Evolutionary conservation across 805 yeast genomes (phyloP).

Genomic region (Ogataea trehaloabstinens): DNA sequence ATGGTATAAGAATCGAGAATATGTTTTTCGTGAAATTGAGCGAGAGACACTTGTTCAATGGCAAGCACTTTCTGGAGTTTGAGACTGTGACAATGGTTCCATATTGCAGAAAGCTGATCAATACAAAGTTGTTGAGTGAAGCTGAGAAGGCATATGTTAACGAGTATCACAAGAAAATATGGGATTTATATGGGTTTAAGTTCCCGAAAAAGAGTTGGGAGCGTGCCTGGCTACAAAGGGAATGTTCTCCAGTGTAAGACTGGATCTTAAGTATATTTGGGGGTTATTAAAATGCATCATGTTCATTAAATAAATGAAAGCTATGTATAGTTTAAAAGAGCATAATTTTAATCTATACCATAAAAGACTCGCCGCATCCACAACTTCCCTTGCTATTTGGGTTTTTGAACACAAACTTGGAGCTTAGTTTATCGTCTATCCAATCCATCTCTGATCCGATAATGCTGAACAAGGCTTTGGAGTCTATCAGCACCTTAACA

Average conservation of each 20-base stretch:
- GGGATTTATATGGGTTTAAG: conserved; percentile 41
- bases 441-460: conserved; percentile 99
- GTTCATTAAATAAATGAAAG: conserved; percentile 3
- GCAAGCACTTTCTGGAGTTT: conserved; percentile 46
- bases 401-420: conserved; percentile 87
- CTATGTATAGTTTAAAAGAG: not conserved
- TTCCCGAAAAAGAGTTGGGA: conserved; percentile 38
- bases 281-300: not conserved
- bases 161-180: conserved; percentile 44
- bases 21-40: conserved; percentile 47
- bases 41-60: conserved; percentile 35
- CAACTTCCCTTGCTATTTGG: conserved; percentile 98
- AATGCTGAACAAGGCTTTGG: conserved; percentile 91
- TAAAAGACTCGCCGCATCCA: conserved; percentile 98
- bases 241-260: conserved; percentile 33
- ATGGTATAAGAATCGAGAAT: conserved; percentile 56
- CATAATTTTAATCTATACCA: conserved; percentile 73
- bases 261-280: not conserved
- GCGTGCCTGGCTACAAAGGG: conserved; percentile 50
- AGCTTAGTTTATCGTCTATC: conserved; percentile 87
- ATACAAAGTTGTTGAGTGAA: conserved; percentile 38
- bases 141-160: conserved; percentile 53
- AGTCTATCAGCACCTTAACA: conserved; percentile 87
- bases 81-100: conserved; percentile 60
- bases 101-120: conserved; percentile 51